Evolutionary conservation across 1,284 basidiomycete species (phyloP), one percentile per base, ranked within the genome.

Genomic region (Ceratobasidium sp.): DNA sequence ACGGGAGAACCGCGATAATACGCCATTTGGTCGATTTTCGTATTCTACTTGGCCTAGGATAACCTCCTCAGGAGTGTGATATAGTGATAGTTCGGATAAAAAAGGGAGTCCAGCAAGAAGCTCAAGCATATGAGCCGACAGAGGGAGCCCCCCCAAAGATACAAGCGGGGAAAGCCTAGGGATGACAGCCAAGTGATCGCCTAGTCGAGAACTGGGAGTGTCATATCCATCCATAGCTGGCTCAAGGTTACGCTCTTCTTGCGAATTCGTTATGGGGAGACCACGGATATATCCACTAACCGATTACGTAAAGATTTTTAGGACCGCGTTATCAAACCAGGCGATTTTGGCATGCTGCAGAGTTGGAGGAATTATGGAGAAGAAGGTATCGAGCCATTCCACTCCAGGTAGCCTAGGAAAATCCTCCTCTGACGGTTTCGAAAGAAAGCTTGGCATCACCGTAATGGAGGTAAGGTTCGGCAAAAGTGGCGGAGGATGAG

Each of bases 381-480:
- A 40, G 20, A 70, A n/a, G n/a, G 51, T 51, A 12, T 49, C 68
- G 15, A 70, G 18, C 28, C 28, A 28, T 56, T 70, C 68, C 3
- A 70, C 51, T 3, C 68, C 68, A 53, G 56, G 68, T 7, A 70
- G 53, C 68, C 23, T 26, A 53, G 68, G 13, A 51, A 39, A 9
- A 53, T 56, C 68, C 51, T 70, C 51, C 9, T 70, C 46, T 40
- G 56, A 12, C 1, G 23, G 40, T 23, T 28, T 28, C 12, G 51
- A 51, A 26, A 51, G 40, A n/a, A 55, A 70, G 10, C 56, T 51
- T 2, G 56, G 15, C 53, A 40, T 53, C 20, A 70, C 40, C 20
- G 68, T 70, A n/a, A 70, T 28, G 3, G 68, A 70, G 1, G 39
- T 51, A 18, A 70, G 68, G n/a, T 70, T 70, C 18, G 68, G 68